A percentile compares a stretch with the other conserved stretches of the same genome.
These are phyloP conservation scores for Daldinia sp. DNA, from an alignment of 2,329 filamentous ascomycete genomes.

Conservation along the genomic window DNA sequence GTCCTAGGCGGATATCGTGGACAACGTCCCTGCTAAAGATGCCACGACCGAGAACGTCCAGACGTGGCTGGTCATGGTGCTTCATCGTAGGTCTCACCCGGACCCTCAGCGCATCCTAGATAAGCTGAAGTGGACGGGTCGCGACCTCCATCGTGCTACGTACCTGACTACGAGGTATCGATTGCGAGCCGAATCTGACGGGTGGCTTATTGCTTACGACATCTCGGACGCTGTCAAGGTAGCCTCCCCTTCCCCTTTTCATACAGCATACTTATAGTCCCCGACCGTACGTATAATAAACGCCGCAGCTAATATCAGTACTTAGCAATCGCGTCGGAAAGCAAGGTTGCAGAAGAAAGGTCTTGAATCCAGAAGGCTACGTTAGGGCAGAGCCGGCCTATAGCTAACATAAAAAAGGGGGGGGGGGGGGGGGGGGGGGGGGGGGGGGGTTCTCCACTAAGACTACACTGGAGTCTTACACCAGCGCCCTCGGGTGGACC, in stretches of 20 bases:
- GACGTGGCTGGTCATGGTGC: conserved; percentile 43
- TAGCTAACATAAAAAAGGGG: not conserved
- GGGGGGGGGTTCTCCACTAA: not conserved
- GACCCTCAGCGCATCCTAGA: conserved; percentile 39
- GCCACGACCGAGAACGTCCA: conserved; percentile 40
- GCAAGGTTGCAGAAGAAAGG: conserved; percentile 19
- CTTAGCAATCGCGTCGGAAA: conserved; percentile 33
- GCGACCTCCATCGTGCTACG: conserved; percentile 43
- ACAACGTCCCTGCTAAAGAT: conserved; percentile 39
- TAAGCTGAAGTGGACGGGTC: conserved; percentile 42
- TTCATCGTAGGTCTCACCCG: conserved; percentile 44
- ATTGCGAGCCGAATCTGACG: conserved; percentile 43
- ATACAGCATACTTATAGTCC: not conserved
- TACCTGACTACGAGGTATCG: conserved; percentile 42
- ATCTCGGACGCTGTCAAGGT: conserved; percentile 44
- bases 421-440: not conserved
- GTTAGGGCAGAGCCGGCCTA: conserved; percentile 2
- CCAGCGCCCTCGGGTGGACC: not conserved
- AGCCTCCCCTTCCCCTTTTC: not conserved
- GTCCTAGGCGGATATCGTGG: conserved; percentile 41
- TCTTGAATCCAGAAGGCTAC: conserved; percentile 19
- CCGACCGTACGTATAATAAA: not conserved
- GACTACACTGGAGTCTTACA: not conserved
- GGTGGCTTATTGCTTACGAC: conserved; percentile 44
- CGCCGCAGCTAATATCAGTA: not conserved